Evolutionary conservation across 2,329 filamentous ascomycete genomes (phyloP).

Genomic region (Diaporthe sp.): DNA sequence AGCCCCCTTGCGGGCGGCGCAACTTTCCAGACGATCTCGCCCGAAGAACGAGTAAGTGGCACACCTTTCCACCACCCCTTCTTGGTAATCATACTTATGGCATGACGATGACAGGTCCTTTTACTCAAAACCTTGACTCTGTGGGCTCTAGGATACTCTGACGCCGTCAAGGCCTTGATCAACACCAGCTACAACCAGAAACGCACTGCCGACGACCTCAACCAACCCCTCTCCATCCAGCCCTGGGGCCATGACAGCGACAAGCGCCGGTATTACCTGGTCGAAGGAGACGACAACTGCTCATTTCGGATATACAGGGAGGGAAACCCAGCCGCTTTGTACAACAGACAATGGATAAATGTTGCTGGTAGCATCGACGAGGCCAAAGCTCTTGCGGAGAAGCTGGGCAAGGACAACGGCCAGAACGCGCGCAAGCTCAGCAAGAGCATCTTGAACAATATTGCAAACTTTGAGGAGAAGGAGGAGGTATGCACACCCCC

Average conservation of each 20-base stretch:
- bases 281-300: slow-evolving; percentile 95
- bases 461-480: slow-evolving; percentile 92
- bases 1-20: slow-evolving; percentile 86
- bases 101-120: slow-evolving; percentile 72
- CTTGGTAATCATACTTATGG: slow-evolving; percentile 38
- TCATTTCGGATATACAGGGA: slow-evolving; percentile 95
- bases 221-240: slow-evolving; percentile 87
- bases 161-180: slow-evolving; percentile 83
- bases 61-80: not conserved
- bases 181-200: slow-evolving; percentile 90
- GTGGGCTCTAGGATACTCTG: slow-evolving; percentile 92
- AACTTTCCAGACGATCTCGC: slow-evolving; percentile 86
- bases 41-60: slow-evolving; percentile 80
- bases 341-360: slow-evolving; percentile 87
- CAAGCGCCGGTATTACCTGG: slow-evolving; percentile 91
- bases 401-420: slow-evolving; percentile 83
- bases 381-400: slow-evolving; percentile 80
- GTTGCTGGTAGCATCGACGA: slow-evolving; percentile 93
- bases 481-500: slow-evolving; percentile 69
- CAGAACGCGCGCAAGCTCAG: slow-evolving; percentile 85
- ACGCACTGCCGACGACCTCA: slow-evolving; percentile 82
- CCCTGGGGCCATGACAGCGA: slow-evolving; percentile 86
- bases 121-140: slow-evolving; percentile 86
- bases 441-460: slow-evolving; percentile 81
- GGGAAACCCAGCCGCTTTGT: slow-evolving; percentile 82